These are phyloP conservation scores for Candida krabiensis DNA, from an alignment of 805 yeast species.

Conservation along the genomic window DNA sequence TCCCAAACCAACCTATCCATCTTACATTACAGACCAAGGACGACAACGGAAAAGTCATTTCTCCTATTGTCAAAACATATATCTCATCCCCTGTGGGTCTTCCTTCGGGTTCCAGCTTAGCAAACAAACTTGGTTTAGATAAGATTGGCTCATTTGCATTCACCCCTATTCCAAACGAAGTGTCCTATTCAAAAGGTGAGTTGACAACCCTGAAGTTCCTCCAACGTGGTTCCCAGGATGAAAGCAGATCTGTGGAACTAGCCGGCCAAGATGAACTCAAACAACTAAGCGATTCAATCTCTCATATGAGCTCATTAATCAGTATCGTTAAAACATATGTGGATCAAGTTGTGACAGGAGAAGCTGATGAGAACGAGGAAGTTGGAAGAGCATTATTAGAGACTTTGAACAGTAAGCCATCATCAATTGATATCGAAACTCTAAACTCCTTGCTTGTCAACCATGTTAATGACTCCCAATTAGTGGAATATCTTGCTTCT, in stretches of 20 bases:
- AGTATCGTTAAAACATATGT: slow-evolving; percentile 52
- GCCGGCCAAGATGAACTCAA: slow-evolving; percentile 43
- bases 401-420: slow-evolving; percentile 52
- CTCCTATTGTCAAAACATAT: slow-evolving; percentile 66
- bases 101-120: slow-evolving; percentile 40
- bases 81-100: slow-evolving; percentile 73
- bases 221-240: slow-evolving; percentile 38
- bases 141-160: slow-evolving; percentile 57
- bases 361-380: slow-evolving; percentile 50
- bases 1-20: slow-evolving; percentile 77
- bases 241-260: slow-evolving; percentile 31
- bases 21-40: slow-evolving; percentile 65
- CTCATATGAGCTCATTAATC: slow-evolving; percentile 45
- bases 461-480: slow-evolving; percentile 76
- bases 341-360: slow-evolving; percentile 40
- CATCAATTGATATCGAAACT: slow-evolving; percentile 48
- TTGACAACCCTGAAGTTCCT: slow-evolving; percentile 52
- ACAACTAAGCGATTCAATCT: slow-evolving; percentile 46
- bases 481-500: slow-evolving; percentile 79
- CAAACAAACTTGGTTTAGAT: slow-evolving; percentile 37
- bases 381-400: slow-evolving; percentile 68
- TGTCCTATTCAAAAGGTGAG: slow-evolving; percentile 59
- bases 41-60: slow-evolving; percentile 43
- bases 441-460: slow-evolving; percentile 62
- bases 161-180: slow-evolving; percentile 70